phyloP scores from a whole-genome alignment of 495 filamentous ascomycete species.

The Chaetomium tenue region DNA sequence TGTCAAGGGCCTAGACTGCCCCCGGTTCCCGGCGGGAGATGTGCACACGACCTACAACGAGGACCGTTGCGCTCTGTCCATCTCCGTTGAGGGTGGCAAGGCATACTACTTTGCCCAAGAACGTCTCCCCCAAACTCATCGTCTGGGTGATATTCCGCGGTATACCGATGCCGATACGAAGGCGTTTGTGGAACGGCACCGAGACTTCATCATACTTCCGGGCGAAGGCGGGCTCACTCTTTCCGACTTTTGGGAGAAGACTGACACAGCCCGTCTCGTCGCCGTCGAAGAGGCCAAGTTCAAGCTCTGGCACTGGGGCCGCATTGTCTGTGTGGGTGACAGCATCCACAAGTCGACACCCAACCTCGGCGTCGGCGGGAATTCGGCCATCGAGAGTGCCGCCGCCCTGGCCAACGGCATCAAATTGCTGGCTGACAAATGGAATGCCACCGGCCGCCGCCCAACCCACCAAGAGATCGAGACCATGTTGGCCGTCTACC shows the following conservation, averaged over 20 bases:
- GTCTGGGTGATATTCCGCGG: conserved; percentile 20
- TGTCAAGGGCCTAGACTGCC: conserved; percentile 10
- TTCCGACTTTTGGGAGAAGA: conserved; percentile 35
- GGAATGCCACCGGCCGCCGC: not conserved
- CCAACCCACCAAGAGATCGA: conserved; percentile 8
- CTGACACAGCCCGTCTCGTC: conserved; percentile 22
- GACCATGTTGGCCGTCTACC: conserved; percentile 13
- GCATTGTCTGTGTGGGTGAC: conserved; percentile 53
- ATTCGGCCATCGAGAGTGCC: conserved; percentile 29
- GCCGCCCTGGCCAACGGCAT: conserved; percentile 25
- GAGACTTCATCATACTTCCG: conserved; percentile 33
- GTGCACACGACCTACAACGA: conserved; percentile 25
- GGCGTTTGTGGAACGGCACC: conserved; percentile 31
- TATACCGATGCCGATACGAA: conserved; percentile 41
- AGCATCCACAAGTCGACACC: conserved; percentile 49
- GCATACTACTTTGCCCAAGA: conserved; percentile 43
- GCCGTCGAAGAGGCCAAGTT: conserved; percentile 45
- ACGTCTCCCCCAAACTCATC: conserved; percentile 14
- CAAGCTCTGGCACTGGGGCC: conserved; percentile 45
- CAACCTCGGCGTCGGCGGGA: conserved; percentile 34
- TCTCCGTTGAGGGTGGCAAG: conserved; percentile 28
- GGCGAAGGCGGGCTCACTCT: conserved; percentile 26
- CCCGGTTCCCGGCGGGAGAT: conserved; percentile 24
- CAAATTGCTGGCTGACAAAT: conserved; percentile 16
- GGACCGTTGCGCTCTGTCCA: conserved; percentile 29